These are phyloP conservation scores for Neltuma alba DNA, from an alignment of 306 rosid species.

Conservation along the genomic window DNA sequence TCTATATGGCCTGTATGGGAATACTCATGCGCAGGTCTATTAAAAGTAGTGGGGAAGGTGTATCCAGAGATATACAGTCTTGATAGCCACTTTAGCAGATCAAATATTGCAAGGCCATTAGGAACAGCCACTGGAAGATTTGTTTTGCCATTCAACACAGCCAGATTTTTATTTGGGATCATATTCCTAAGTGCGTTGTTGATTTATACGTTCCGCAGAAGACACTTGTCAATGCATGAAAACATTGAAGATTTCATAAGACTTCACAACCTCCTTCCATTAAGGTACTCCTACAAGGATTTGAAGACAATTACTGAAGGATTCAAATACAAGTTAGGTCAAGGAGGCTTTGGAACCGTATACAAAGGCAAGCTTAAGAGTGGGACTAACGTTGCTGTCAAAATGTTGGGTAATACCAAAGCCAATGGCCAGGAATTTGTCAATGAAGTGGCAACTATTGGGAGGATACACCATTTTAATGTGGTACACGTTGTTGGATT, in stretches of 20 bases:
- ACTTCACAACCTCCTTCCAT: neutral
- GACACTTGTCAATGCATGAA: slow-evolving; percentile 18
- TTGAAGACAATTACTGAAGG: slow-evolving; percentile 15
- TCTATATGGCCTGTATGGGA: too few relatives aligned
- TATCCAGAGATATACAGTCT: neutral
- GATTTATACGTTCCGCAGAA: slow-evolving; percentile 8
- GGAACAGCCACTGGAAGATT: neutral
- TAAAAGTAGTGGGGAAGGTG: neutral
- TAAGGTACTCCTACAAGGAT: slow-evolving; percentile 20
- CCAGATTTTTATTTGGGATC: neutral
- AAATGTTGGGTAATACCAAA: too few relatives aligned
- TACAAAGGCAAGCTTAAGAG: too few relatives aligned
- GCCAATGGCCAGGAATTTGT: neutral
- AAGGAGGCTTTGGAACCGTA: slow-evolving; percentile 31
- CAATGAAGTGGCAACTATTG: neutral
- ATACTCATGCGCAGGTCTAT: neutral
- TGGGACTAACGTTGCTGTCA: too few relatives aligned
- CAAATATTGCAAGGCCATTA: neutral
- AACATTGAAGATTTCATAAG: neutral
- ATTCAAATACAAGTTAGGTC: slow-evolving; percentile 14
- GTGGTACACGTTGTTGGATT: neutral
- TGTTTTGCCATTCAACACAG: neutral
- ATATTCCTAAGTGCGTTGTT: neutral
- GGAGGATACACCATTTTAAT: neutral
- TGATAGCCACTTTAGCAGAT: neutral